Base-by-base conservation (phyloP, 2,329 filamentous ascomycete species). In the Microcera coccophila region DNA sequence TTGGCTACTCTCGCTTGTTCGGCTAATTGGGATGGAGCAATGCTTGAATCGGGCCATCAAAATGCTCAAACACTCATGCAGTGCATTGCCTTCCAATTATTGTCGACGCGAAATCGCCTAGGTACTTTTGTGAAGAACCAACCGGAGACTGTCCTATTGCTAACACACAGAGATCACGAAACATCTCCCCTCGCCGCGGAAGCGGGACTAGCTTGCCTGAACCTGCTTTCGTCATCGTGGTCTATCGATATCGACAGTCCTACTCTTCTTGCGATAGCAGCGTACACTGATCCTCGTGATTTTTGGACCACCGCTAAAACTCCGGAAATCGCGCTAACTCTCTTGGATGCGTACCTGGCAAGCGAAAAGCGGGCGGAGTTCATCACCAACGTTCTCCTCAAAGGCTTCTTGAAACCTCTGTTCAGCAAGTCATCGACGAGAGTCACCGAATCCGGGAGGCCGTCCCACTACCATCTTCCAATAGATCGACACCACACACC, bases 381-480 rank as follows among this genome's bases (percentile, higher is more conserved):
- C 51, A 67, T 82, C 51, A 67, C 74, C 15, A 68, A 73, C n/a
- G 66, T 73, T 29, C 69, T 89, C 42, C 74, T 90, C 4, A 70
- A 75, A 48, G 66, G 68, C 54, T 82, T 82, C 56, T 72, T 90
- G 38, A 82, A 81, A 28, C 82, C 82, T 20, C 67, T 87, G 5
- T 90, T 90, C 67, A 72, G 74, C 20, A 74, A 72, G 44, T 70
- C 76, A 14, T 75, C 72, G 16, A 73, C 79, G 3, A 53, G 51
- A 21, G 47, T 61, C 36, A 61, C 61, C 7, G 36, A 50, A 16
- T 57, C 58, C 3, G 63, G 64, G 1, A 47, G 64, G 24, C 62
- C 63, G 12, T 48, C 50, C 7, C 51, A 53, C 3, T 64, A 61
- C 42, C 40, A 28, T n/a, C 18, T 36, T 9, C 16, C 39, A 9